Evolutionary conservation across 495 filamentous ascomycete species (phyloP).

Genomic region (Friedmanniomyces simplex): DNA sequence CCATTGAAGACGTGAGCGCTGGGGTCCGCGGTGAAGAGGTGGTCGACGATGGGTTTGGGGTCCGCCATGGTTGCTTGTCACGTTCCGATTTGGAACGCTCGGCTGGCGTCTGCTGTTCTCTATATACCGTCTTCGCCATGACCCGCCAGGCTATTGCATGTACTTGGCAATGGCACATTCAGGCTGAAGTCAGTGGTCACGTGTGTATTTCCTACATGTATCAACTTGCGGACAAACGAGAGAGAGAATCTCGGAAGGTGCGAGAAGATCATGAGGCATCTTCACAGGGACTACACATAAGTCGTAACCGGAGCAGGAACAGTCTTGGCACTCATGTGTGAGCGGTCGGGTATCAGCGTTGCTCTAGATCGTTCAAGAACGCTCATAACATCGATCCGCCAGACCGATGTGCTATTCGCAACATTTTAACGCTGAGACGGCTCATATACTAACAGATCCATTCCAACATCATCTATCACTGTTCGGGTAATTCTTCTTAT

Average conservation of each 20-base stretch:
- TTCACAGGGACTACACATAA: too few species aligned
- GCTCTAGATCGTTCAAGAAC: too few species aligned
- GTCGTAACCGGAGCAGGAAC: too few species aligned
- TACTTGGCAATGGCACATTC: neutral
- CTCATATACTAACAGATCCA: neutral
- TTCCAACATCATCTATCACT: neutral
- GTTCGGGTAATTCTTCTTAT: constrained; percentile 25
- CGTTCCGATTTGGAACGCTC: neutral
- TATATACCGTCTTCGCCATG: neutral
- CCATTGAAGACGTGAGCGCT: constrained; percentile 55
- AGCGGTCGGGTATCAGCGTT: too few species aligned
- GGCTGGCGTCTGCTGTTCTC: neutral
- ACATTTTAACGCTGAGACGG: too few species aligned
- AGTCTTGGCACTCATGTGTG: too few species aligned
- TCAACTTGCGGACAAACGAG: too few species aligned
- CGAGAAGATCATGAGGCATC: too few species aligned
- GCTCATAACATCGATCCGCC: too few species aligned
- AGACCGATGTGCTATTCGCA: too few species aligned
- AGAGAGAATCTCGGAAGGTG: too few species aligned
- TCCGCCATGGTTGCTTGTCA: constrained; percentile 9
- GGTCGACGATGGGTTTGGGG: constrained; percentile 16
- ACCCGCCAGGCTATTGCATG: neutral
- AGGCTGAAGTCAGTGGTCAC: neutral
- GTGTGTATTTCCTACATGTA: neutral
- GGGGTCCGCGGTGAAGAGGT: constrained; percentile 44